These are phyloP conservation scores for Lupinus albus DNA, from an alignment of 306 rosid genomes.

Conservation along the genomic window DNA sequence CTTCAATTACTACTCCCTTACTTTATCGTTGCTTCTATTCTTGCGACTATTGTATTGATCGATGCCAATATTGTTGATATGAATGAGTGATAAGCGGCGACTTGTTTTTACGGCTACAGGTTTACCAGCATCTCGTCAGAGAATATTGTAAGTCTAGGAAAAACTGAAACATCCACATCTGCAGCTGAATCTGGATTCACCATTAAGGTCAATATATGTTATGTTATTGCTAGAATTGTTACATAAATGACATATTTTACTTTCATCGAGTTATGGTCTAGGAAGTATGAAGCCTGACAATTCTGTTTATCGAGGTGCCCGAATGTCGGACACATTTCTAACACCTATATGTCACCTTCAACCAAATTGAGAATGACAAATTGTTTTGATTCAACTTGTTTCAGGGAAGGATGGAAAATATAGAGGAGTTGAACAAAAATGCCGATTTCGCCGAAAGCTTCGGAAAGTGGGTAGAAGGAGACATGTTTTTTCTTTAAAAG, in stretches of 20 bases:
- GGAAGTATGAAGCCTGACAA: too few relatives aligned
- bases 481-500: slow-evolving; percentile 35
- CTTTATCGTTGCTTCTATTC: neutral
- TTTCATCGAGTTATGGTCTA: neutral
- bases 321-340: too few relatives aligned
- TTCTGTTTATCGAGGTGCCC: too few relatives aligned
- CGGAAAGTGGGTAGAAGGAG: slow-evolving; percentile 48
- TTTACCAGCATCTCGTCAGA: slow-evolving; percentile 60
- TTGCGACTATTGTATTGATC: neutral
- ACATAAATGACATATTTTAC: neutral
- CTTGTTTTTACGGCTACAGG: slow-evolving; percentile 43
- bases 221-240: neutral
- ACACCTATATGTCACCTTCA: neutral
- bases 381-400: slow-evolving; percentile 16
- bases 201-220: slow-evolving; percentile 50
- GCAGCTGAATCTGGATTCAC: slow-evolving; percentile 52
- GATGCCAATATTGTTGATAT: slow-evolving; percentile 3
- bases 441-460: slow-evolving; percentile 37
- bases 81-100: slow-evolving; percentile 11
- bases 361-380: neutral
- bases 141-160: slow-evolving; percentile 48
- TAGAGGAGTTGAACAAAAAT: slow-evolving; percentile 29
- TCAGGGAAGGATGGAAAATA: slow-evolving; percentile 43
- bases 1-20: neutral
- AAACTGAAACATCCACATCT: slow-evolving; percentile 44